A percentile compares a stretch with the other conserved stretches of the same genome.
These are phyloP conservation scores for Suillus tomentosus DNA, from an alignment of 768 basidiomycete species.

Conservation along the genomic window DNA sequence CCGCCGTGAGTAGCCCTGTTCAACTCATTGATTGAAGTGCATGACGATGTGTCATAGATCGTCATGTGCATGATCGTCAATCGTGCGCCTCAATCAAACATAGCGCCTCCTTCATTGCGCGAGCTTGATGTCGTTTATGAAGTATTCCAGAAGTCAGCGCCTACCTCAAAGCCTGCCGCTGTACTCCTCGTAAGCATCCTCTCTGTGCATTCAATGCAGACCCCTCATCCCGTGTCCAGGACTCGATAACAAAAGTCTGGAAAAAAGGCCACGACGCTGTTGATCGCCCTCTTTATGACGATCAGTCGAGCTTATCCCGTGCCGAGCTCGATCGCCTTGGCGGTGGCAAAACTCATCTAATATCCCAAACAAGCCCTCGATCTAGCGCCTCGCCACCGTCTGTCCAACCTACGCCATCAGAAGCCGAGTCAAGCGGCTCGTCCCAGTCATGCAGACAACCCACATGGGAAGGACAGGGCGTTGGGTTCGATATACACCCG, in stretches of 20 bases:
- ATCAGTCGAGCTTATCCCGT: conserved; percentile 32
- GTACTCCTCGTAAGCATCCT: conserved; percentile 43
- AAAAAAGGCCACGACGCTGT: conserved; percentile 46
- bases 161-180: conserved; percentile 46
- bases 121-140: conserved; percentile 47
- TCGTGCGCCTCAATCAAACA: conserved; percentile 47
- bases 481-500: conserved; percentile 26
- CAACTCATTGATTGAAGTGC: not conserved
- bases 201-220: not conserved
- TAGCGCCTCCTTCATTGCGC: conserved; percentile 48
- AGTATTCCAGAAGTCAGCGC: conserved; percentile 50
- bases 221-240: conserved; percentile 29
- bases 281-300: conserved; percentile 30
- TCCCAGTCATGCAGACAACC: conserved; percentile 9
- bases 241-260: conserved; percentile 42
- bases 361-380: conserved; percentile 24
- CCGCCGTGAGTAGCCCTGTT: conserved; percentile 48
- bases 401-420: conserved; percentile 16
- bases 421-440: conserved; percentile 20
- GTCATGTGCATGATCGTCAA: conserved; percentile 59
- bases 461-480: conserved; percentile 8
- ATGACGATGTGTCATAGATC: conserved; percentile 41
- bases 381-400: conserved; percentile 14
- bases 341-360: conserved; percentile 50
- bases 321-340: conserved; percentile 57